A percentile compares a stretch with the other conserved stretches of the same genome.
Conservation (phyloP, 1,284 basidiomycete species). For the Veloboletus limbatus region DNA sequence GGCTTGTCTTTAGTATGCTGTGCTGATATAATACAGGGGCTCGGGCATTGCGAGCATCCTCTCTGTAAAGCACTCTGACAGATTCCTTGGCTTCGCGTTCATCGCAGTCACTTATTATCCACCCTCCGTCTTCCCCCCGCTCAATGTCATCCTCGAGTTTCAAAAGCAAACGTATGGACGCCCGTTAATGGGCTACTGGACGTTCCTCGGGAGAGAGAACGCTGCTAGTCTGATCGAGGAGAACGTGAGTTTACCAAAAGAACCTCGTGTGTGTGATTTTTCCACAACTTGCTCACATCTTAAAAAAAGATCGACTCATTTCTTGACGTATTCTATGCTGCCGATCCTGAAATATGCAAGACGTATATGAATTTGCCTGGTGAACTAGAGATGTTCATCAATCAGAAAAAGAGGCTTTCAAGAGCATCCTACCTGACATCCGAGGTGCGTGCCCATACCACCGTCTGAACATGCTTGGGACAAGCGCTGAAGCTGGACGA, state of each 20-base stretch:
- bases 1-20: too few species aligned
- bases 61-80: conserved; percentile 32
- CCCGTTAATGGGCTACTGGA: conserved; percentile 41
- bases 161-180: conserved; percentile 30
- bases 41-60: conserved; percentile 31
- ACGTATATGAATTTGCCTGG: conserved; percentile 35
- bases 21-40: conserved; percentile 29
- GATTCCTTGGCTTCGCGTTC: conserved; percentile 34
- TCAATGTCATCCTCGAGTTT: conserved; percentile 24
- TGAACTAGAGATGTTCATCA: conserved; percentile 31
- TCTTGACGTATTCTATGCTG: conserved; percentile 32
- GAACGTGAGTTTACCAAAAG: conserved; percentile 23
- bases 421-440: conserved; percentile 33
- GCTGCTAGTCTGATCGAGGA: conserved; percentile 31
- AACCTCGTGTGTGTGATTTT: neutral
- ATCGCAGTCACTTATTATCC: conserved; percentile 33
- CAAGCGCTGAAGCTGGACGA: conserved; percentile 4
- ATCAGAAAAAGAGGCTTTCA: conserved; percentile 20
- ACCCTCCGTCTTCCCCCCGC: conserved; percentile 28
- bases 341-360: conserved; percentile 35
- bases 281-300: neutral
- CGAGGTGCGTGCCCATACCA: conserved; percentile 22
- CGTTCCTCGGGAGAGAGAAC: conserved; percentile 32
- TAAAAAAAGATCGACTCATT: conserved; percentile 31
- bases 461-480: neutral